phyloP scores from a whole-genome alignment of 2,329 filamentous ascomycete species.

The Zymoseptoria tritici region DNA sequence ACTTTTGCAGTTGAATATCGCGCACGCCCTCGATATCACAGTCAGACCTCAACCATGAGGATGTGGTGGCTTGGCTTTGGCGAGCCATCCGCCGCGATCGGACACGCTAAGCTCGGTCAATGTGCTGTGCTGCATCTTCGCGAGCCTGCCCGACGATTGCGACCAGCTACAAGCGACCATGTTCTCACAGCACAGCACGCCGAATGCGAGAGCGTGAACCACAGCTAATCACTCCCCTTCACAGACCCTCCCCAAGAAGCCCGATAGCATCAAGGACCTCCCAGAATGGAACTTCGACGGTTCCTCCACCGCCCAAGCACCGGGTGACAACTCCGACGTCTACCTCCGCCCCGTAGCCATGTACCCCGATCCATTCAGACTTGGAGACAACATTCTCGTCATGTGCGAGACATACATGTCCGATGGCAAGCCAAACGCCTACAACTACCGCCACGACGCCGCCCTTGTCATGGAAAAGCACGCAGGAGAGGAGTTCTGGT shows the following conservation, averaged over 20 bases:
- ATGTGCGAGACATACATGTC: constrained; percentile 91
- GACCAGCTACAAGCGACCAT: neutral
- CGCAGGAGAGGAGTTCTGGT: constrained; percentile 81
- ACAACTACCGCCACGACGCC: constrained; percentile 92
- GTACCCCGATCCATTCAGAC: constrained; percentile 87
- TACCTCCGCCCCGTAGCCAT: constrained; percentile 87
- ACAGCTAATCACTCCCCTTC: neutral
- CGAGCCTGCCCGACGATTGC: no score
- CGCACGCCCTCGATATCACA: neutral
- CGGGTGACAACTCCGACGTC: constrained; percentile 93
- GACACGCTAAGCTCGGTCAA: neutral
- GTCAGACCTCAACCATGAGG: constrained; percentile 4
- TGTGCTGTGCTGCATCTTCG: neutral
- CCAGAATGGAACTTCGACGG: constrained; percentile 80
- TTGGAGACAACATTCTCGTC: constrained; percentile 85
- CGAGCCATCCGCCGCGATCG: constrained; percentile 8
- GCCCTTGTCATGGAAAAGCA: constrained; percentile 84
- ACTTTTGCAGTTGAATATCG: neutral
- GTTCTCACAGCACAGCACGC: neutral
- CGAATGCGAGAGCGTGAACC: neutral
- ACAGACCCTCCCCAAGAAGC: constrained; percentile 57
- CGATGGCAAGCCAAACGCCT: constrained; percentile 94
- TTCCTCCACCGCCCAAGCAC: constrained; percentile 85
- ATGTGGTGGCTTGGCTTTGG: constrained; percentile 10
- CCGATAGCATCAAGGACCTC: constrained; percentile 54